Evolutionary conservation across 2,329 filamentous ascomycete species (phyloP).

Genomic region (Cladobotryum protrusum): DNA sequence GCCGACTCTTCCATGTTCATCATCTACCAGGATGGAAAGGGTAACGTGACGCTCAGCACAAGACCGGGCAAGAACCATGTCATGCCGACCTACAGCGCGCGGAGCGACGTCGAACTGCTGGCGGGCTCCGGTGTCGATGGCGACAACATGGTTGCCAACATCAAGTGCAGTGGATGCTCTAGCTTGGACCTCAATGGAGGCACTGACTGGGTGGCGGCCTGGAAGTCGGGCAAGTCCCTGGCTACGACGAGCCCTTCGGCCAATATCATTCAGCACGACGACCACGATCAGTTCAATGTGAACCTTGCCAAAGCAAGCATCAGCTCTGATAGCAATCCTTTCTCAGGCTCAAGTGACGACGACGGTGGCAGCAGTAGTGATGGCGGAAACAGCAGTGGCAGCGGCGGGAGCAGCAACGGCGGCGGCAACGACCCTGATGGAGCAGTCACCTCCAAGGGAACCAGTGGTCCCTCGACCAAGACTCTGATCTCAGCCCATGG

Average conservation of each 20-base stretch:
- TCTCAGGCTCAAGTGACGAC: constrained; percentile 24
- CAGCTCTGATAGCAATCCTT: constrained; percentile 46
- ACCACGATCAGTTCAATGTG: constrained; percentile 36
- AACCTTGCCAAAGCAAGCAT: constrained; percentile 44
- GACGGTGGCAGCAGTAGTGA: constrained; percentile 5
- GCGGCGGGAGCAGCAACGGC: constrained; percentile 6
- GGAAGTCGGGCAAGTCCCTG: constrained; percentile 42
- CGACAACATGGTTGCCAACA: constrained; percentile 53
- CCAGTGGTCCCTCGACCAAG: constrained; percentile 16
- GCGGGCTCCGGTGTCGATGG: constrained; percentile 50
- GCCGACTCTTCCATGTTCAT: constrained; percentile 54
- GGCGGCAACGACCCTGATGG: constrained; percentile 10
- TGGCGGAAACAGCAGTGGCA: constrained; percentile 1
- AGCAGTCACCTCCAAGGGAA: constrained; percentile 9
- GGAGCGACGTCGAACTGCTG: constrained; percentile 46
- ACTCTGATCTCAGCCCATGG: constrained; percentile 43
- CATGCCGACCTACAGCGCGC: constrained; percentile 40
- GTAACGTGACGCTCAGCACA: constrained; percentile 57
- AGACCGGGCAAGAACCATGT: constrained; percentile 42
- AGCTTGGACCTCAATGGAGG: constrained; percentile 36
- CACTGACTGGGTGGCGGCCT: constrained; percentile 49
- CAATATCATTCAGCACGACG: constrained; percentile 42
- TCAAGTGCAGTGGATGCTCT: constrained; percentile 49
- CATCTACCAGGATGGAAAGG: constrained; percentile 51
- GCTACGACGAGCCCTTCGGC: constrained; percentile 35